Evolutionary conservation across 805 yeast species (phyloP).

Genomic region (Yarrowia osloensis): DNA sequence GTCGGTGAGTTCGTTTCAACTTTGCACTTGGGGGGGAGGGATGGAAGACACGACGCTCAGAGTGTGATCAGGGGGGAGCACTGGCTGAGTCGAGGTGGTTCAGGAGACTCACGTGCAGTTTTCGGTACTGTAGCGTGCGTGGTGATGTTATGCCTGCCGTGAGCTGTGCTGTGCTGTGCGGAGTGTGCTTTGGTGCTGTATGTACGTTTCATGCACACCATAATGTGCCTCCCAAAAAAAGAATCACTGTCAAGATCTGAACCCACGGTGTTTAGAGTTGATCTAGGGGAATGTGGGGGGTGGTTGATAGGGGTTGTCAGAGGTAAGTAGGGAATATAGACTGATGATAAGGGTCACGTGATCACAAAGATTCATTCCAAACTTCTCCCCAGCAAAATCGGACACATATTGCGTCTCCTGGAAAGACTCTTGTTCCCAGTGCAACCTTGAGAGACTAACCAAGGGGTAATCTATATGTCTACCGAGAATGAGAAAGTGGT

Average conservation of each 20-base stretch:
- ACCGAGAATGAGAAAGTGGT: too few species aligned
- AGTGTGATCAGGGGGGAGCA: neutral
- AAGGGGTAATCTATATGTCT: too few species aligned
- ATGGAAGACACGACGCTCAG: neutral
- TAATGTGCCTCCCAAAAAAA: neutral
- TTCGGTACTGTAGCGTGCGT: too few species aligned
- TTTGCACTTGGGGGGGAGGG: neutral
- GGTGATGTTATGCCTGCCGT: neutral
- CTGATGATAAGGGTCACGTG: too few species aligned
- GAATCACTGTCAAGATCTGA: neutral
- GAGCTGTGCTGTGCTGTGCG: neutral
- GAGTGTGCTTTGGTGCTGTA: neutral
- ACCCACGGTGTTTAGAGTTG: neutral
- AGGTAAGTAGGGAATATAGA: too few species aligned
- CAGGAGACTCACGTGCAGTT: neutral
- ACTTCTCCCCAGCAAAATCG: too few species aligned
- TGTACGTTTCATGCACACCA: neutral
- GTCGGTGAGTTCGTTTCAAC: constrained; percentile 14
- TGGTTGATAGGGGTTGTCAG: too few species aligned
- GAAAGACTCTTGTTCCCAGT: too few species aligned
- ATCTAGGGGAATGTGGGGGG: too few species aligned
- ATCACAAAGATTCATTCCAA: too few species aligned
- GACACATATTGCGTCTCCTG: too few species aligned
- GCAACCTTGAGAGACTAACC: too few species aligned
- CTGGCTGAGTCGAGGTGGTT: neutral